Evolutionary conservation across 768 basidiomycete genomes (phyloP).

Genomic region (Xanthoconium purpureum): DNA sequence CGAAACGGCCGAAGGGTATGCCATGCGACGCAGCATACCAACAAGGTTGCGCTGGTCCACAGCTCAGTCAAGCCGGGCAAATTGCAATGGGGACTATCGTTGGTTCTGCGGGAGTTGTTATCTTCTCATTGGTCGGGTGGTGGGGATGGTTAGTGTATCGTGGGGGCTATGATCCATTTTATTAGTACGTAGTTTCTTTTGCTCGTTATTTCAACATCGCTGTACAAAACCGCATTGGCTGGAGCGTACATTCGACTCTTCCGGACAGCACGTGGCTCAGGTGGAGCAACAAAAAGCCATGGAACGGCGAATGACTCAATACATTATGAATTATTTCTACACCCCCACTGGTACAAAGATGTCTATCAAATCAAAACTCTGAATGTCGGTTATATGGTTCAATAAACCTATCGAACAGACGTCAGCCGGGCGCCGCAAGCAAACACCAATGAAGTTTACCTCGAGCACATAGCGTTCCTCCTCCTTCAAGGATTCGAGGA

Average conservation of each 20-base stretch:
- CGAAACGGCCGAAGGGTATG: constrained; percentile 57
- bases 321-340: not conserved
- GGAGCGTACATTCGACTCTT: not conserved
- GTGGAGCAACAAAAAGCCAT: too few relatives aligned
- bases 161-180: constrained; percentile 21
- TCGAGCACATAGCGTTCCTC: constrained; percentile 97
- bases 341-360: not conserved
- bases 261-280: too few relatives aligned
- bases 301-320: too few relatives aligned
- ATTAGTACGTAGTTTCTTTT: constrained; percentile 11
- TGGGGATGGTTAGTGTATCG: constrained; percentile 34
- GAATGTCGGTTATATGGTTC: not conserved
- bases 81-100: constrained; percentile 72
- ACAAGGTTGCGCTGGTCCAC: constrained; percentile 47
- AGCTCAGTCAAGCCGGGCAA: constrained; percentile 56
- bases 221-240: not conserved
- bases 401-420: constrained; percentile 22
- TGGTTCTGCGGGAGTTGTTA: constrained; percentile 55
- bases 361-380: not conserved
- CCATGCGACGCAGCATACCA: constrained; percentile 78
- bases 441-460: constrained; percentile 34
- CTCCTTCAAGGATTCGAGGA: constrained; percentile 88
- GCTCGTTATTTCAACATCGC: not conserved
- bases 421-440: not conserved
- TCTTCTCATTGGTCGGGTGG: constrained; percentile 44